Percentiles rank a stretch among this genome's conserved stretches.
Conservation (phyloP, 2,329 filamentous ascomycete genomes). For the Claviceps humidiphila region DNA sequence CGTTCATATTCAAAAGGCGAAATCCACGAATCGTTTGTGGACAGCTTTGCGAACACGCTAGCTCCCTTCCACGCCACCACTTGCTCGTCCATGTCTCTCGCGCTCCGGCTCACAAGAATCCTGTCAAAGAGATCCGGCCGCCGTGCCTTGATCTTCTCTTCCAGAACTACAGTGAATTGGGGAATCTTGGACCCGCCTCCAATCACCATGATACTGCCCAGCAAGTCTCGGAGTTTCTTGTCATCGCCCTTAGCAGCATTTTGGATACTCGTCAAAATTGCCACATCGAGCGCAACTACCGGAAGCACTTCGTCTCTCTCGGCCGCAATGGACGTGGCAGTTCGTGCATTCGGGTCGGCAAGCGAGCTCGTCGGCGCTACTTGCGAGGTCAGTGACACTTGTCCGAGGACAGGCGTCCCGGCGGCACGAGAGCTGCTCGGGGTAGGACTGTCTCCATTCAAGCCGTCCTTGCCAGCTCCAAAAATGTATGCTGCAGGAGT, state of each 20-base stretch:
- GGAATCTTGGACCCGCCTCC: conserved; percentile 74
- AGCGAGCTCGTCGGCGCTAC: conserved; percentile 30
- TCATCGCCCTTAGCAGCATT: conserved; percentile 82
- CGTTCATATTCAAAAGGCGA: conserved; percentile 77
- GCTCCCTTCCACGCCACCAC: conserved; percentile 98
- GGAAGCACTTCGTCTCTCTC: conserved; percentile 74
- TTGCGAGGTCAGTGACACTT: conserved; percentile 18
- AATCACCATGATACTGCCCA: conserved; percentile 81
- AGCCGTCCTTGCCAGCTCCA: conserved; percentile 29
- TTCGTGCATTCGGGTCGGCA: conserved; percentile 38
- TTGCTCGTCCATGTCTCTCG: conserved; percentile 88
- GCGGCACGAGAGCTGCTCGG: conserved; percentile 39
- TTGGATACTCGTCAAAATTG: conserved; percentile 78
- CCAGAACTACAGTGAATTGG: conserved; percentile 68
- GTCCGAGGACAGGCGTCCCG: conserved; percentile 27
- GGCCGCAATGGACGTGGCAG: conserved; percentile 40
- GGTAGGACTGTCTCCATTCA: conserved; percentile 38
- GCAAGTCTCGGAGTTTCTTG: conserved; percentile 81
- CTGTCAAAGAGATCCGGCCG: conserved; percentile 46
- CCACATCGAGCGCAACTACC: conserved; percentile 70
- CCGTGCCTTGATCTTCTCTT: conserved; percentile 63
- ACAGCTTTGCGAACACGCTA: conserved; percentile 85
- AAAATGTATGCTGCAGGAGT: conserved; percentile 54
- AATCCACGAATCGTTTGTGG: conserved; percentile 94
- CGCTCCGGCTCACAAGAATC: conserved; percentile 55